Conservation (phyloP, 2,329 filamentous ascomycete species). For the Knufia fluminis region DNA sequence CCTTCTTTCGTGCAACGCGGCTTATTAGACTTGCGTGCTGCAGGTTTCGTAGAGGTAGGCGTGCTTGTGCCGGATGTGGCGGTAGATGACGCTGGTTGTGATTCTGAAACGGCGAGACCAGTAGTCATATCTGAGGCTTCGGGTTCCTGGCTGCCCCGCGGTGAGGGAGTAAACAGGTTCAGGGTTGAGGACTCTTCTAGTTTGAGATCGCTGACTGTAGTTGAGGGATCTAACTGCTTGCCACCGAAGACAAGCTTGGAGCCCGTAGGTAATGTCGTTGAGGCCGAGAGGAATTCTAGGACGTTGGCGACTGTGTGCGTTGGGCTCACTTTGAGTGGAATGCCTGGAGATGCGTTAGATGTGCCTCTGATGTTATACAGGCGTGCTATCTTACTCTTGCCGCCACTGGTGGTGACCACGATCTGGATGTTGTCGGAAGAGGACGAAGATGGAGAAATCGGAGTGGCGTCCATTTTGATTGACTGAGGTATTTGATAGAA, state of each 20-base stretch:
- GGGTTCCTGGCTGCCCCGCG: slow-evolving; percentile 11
- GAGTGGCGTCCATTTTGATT: slow-evolving; percentile 3
- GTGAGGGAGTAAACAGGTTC: slow-evolving; percentile 33
- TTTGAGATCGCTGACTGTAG: slow-evolving; percentile 22
- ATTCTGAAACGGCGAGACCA: slow-evolving; percentile 45
- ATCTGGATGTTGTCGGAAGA: slow-evolving; percentile 2
- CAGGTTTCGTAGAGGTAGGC: slow-evolving; percentile 40
- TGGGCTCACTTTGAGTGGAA: slow-evolving; percentile 46
- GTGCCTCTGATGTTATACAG: slow-evolving; percentile 10
- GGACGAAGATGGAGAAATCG: background rate
- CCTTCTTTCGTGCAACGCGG: slow-evolving; percentile 78
- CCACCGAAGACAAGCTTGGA: slow-evolving; percentile 51
- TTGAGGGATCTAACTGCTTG: slow-evolving; percentile 41
- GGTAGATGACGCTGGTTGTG: slow-evolving; percentile 34
- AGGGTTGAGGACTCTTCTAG: slow-evolving; percentile 18
- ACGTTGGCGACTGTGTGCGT: slow-evolving; percentile 48
- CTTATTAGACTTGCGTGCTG: slow-evolving; percentile 38
- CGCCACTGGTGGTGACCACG: slow-evolving; percentile 34
- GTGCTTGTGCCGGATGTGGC: slow-evolving; percentile 40
- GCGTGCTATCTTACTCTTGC: slow-evolving; percentile 42
- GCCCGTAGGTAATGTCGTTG: slow-evolving; percentile 43
- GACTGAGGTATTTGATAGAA: background rate
- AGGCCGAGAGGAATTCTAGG: slow-evolving; percentile 47
- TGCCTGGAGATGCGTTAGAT: slow-evolving; percentile 35
- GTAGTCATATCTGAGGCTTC: slow-evolving; percentile 13